Conservation (phyloP, 306 rosid genomes). For the Leucaena leucocephala region DNA sequence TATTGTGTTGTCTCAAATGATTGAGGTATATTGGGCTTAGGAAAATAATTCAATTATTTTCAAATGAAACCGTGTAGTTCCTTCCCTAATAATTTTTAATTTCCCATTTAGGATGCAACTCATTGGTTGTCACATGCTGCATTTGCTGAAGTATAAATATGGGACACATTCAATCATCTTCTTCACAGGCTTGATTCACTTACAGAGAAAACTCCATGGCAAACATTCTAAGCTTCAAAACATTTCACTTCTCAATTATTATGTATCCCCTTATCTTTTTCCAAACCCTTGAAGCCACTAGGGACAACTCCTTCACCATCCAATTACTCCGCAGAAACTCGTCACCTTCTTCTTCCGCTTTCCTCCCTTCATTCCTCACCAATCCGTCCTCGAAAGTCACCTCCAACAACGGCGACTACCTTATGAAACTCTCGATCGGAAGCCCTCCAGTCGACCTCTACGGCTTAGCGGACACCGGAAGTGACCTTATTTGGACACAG, state of each 20-base stretch:
- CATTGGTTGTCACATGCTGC: not conserved
- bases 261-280: constrained; percentile 11
- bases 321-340: constrained; percentile 40
- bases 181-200: constrained; percentile 25
- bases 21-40: no score
- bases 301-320: constrained; percentile 39
- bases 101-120: no score
- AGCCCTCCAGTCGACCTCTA: constrained; percentile 59
- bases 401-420: constrained; percentile 56
- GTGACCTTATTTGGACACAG: constrained; percentile 66
- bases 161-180: not conserved
- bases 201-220: constrained; percentile 35
- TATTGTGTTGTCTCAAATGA: no score
- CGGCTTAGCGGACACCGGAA: constrained; percentile 65
- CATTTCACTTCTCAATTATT: constrained; percentile 1
- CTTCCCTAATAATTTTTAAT: no score
- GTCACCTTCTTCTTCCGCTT: not conserved
- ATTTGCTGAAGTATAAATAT: not conserved
- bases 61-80: no score
- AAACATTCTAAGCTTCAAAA: constrained; percentile 36
- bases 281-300: constrained; percentile 29
- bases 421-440: constrained; percentile 59
- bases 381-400: constrained; percentile 40
- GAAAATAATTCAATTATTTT: no score
- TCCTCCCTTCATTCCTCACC: constrained; percentile 33